Evolutionary conservation across 768 basidiomycete genomes (phyloP).

Genomic region (Leucosporidium yakuticum): DNA sequence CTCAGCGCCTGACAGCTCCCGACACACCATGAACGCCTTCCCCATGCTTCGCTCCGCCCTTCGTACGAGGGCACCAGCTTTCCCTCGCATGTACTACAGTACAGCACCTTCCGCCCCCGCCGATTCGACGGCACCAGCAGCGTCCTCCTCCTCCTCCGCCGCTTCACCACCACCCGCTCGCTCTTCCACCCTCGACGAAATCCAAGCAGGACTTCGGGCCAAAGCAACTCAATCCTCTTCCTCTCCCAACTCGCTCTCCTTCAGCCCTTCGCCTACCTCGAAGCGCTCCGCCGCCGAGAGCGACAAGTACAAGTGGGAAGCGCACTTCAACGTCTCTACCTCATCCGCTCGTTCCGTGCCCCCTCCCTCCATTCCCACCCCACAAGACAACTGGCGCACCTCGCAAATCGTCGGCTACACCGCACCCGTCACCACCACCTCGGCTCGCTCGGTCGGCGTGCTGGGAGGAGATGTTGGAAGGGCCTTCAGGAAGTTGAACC

Average conservation of each 20-base stretch:
- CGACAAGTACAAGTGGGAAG: background rate
- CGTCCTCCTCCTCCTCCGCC: background rate
- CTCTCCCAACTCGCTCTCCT: background rate
- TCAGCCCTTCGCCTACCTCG: background rate
- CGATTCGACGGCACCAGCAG: background rate
- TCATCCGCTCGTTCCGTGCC: background rate
- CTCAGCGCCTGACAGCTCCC: background rate
- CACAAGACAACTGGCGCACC: conserved; percentile 20
- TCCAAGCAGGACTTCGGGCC: too few relatives aligned
- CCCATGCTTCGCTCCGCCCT: background rate
- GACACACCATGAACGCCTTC: background rate
- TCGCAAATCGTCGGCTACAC: conserved; percentile 14
- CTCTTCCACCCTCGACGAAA: too few relatives aligned
- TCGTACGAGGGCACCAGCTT: background rate
- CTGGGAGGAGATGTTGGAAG: conserved; percentile 23
- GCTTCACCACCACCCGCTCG: background rate
- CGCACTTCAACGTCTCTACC: background rate
- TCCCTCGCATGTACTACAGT: background rate
- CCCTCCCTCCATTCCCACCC: conserved; percentile 2
- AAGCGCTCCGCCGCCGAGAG: too few relatives aligned
- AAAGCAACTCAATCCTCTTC: background rate
- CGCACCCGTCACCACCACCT: conserved; percentile 17
- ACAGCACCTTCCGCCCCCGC: background rate
- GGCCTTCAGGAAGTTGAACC: conserved; percentile 31
- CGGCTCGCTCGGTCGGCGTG: conserved; percentile 25